Percentiles rank a stretch among this genome's conserved stretches.
These are phyloP conservation scores for Pezicula radicicola DNA, from an alignment of 2,329 filamentous ascomycete genomes.

Conservation along the genomic window DNA sequence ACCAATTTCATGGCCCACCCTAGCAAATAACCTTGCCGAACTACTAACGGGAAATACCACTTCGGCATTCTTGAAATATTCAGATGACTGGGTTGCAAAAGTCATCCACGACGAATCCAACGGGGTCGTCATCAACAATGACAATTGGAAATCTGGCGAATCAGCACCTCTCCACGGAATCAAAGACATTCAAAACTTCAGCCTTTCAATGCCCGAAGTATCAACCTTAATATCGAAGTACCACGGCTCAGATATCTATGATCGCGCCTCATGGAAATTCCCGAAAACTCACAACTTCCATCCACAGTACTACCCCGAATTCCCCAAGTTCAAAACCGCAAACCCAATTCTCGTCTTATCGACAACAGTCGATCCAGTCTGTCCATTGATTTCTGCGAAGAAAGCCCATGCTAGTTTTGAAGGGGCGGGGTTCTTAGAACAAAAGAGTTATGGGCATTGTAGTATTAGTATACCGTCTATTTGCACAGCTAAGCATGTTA, in stretches of 20 bases:
- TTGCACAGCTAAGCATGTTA: conserved; percentile 18
- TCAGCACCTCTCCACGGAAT: conserved; percentile 11
- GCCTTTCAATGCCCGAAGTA: neutral
- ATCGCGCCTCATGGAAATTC: conserved; percentile 10
- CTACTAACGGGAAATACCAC: conserved; percentile 12
- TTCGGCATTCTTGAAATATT: conserved; percentile 28
- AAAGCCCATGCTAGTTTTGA: conserved; percentile 20
- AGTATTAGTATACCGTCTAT: conserved; percentile 19
- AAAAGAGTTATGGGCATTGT: conserved; percentile 21
- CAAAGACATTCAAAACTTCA: conserved; percentile 9
- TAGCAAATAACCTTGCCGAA: conserved; percentile 12
- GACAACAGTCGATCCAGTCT: conserved; percentile 21
- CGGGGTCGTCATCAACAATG: conserved; percentile 9
- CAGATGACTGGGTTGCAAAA: conserved; percentile 8
- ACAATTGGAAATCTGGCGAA: conserved; percentile 8
- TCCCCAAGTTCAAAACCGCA: conserved; percentile 15
- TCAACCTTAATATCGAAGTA: conserved; percentile 11
- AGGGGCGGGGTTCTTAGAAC: conserved; percentile 19
- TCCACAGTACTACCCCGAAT: conserved; percentile 13
- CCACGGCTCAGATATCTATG: conserved; percentile 9
- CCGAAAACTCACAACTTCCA: conserved; percentile 12
- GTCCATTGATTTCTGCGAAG: conserved; percentile 17
- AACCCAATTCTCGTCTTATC: conserved; percentile 21
- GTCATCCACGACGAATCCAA: conserved; percentile 10
- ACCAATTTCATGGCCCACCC: conserved; percentile 19